Conservation (phyloP, 1,284 basidiomycete species). For the Boletellus deceptivus region DNA sequence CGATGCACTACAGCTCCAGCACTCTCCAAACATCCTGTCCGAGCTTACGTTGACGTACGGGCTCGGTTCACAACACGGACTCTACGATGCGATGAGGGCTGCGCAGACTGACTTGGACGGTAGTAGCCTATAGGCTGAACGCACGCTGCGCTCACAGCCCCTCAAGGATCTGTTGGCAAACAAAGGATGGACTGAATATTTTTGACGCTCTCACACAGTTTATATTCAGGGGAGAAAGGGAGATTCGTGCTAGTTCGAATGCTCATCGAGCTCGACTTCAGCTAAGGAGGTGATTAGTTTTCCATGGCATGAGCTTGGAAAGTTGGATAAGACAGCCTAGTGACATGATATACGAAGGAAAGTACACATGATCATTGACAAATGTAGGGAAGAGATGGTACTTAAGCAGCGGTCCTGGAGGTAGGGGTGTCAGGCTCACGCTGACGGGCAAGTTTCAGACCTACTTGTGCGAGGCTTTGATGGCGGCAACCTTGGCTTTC, state of each 20-base stretch:
- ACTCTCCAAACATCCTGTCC: constrained; percentile 51
- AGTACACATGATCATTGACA: constrained; percentile 16
- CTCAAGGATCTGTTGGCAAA: neutral
- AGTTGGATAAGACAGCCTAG: constrained; percentile 21
- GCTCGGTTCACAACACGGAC: constrained; percentile 58
- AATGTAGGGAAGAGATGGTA: neutral
- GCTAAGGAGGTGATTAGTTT: neutral
- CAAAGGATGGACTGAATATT: neutral
- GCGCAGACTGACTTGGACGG: constrained; percentile 12
- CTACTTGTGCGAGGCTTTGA: constrained; percentile 75
- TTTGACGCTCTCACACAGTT: too few relatives aligned
- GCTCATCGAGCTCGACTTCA: neutral
- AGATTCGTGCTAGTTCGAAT: too few relatives aligned
- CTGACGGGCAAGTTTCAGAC: neutral
- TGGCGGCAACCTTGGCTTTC: constrained; percentile 82
- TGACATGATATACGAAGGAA: constrained; percentile 21
- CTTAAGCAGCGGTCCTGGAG: constrained; percentile 21
- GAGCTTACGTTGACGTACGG: constrained; percentile 81
- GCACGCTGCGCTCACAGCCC: too few relatives aligned
- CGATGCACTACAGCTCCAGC: constrained; percentile 16
- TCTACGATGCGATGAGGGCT: constrained; percentile 24
- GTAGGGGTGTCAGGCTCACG: neutral
- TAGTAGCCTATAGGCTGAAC: neutral
- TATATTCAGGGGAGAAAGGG: too few relatives aligned
- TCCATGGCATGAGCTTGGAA: constrained; percentile 10